Base-by-base conservation (phyloP, 176 grass and related monocot species). In the Oryza australiensis region DNA sequence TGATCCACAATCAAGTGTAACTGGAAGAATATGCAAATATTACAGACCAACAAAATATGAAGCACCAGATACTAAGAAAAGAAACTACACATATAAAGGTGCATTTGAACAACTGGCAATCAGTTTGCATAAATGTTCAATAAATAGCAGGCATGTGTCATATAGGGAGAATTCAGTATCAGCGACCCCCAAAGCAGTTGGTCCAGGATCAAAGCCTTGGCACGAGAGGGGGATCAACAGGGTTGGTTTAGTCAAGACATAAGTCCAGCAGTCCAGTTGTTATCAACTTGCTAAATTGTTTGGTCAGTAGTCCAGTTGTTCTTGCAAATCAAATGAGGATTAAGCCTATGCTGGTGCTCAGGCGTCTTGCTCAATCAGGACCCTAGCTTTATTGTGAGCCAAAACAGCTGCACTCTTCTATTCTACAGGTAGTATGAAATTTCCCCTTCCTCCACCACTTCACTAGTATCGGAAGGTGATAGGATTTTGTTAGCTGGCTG, bases 41-140 rank as follows among this genome's bases (percentile, higher is more conserved):
- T 66, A 37, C 6, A 4, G 26, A 68, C 8, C 62, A 86, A 62
- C 10, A 51, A 75, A 64, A 15, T 64, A 0, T 62, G 27, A 30
- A 34, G 40, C 51, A 86, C 2, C 14, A 69, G 38, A 35, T 24
- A 48, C 12, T 63, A 78, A 68, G 6, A 41, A 68, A 12, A 41
- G 1, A 14, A 70, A 34, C 20, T 60, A 57, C 23, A 32, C n/a
- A 55, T 30, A 79, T 35, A 57, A 38, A 79, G 38, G 23, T 49
- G 10, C 13, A 73, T 53, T 86, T 20, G 22, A 26, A 64, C 40
- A 46, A 85, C 22, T 64, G 29, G 14, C 69, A 64, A 78, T 70
- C 27, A 64, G 23, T 13, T 41, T 32, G 20, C 20, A 78, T 32
- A 12, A 48, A 22, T 46, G 16, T 78, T 85, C 14, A 26, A 71